Evolutionary conservation across 2,329 filamentous ascomycete genomes (phyloP).

Genomic region (Aspergillus chevalieri): DNA sequence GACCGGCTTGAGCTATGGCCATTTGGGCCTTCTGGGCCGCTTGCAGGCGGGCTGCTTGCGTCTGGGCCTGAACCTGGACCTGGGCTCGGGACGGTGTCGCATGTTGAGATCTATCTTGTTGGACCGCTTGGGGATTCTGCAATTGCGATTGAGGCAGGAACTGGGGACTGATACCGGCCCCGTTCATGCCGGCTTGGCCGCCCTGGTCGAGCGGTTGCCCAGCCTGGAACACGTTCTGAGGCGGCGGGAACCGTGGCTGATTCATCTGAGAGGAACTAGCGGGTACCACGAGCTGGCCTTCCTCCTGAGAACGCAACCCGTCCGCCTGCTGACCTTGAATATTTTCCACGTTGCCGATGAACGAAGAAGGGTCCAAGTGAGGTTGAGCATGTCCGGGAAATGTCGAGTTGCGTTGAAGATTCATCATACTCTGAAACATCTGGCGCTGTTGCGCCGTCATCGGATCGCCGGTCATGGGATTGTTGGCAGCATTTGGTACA

Average conservation of each 20-base stretch:
- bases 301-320: conserved; percentile 55
- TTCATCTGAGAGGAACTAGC: conserved; percentile 53
- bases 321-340: conserved; percentile 57
- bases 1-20: conserved; percentile 41
- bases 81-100: conserved; percentile 28
- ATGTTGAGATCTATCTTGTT: conserved; percentile 39
- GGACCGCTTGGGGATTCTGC: conserved; percentile 37
- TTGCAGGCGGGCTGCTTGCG: conserved; percentile 33
- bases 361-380: conserved; percentile 29
- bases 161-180: conserved; percentile 34
- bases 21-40: conserved; percentile 43
- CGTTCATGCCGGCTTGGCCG: conserved; percentile 30
- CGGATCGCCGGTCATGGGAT: conserved; percentile 29
- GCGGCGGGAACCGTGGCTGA: conserved; percentile 34
- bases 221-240: conserved; percentile 37
- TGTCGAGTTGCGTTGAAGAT: conserved; percentile 31
- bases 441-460: conserved; percentile 36
- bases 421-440: conserved; percentile 38
- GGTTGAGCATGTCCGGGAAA: conserved; percentile 30
- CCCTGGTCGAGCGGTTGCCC: conserved; percentile 37
- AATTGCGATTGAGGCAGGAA: conserved; percentile 39
- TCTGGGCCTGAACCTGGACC: conserved; percentile 33
- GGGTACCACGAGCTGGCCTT: conserved; percentile 58
- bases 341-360: conserved; percentile 47
- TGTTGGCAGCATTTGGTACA: conserved; percentile 21